These are phyloP conservation scores for Ceratocystis eucalypticola DNA, from an alignment of 2,329 filamentous ascomycete genomes.

Conservation along the genomic window DNA sequence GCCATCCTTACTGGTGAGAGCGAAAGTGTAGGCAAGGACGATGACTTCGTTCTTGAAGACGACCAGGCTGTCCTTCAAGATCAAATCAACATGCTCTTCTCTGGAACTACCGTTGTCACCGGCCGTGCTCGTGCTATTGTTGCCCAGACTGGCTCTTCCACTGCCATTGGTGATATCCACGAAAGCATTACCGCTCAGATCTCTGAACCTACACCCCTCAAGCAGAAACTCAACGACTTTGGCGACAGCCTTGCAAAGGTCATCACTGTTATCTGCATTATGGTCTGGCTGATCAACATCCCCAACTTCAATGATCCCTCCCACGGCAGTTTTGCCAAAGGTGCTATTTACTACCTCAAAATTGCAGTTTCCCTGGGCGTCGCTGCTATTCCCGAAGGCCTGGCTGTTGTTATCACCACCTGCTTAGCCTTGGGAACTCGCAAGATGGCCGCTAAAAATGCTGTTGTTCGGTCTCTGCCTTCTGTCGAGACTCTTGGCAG, in stretches of 20 bases:
- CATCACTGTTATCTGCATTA: constrained; percentile 88
- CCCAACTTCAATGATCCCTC: constrained; percentile 91
- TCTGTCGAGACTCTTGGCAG: constrained; percentile 96
- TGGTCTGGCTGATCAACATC: constrained; percentile 98
- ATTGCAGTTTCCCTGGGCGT: constrained; percentile 97
- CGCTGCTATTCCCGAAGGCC: constrained; percentile 90
- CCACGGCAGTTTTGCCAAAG: constrained; percentile 88
- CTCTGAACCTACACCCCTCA: constrained; percentile 88
- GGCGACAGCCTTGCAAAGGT: constrained; percentile 94
- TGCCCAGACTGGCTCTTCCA: constrained; percentile 74
- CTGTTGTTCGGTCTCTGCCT: constrained; percentile 86
- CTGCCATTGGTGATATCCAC: constrained; percentile 96
- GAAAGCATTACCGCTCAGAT: constrained; percentile 98
- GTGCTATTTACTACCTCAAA: constrained; percentile 98
- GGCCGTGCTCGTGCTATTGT: constrained; percentile 87
- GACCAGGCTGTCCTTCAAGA: constrained; percentile 87
- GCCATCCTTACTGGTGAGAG: constrained; percentile 95
- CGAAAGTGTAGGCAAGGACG: constrained; percentile 87
- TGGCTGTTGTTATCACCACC: constrained; percentile 97
- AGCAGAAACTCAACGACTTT: constrained; percentile 98
- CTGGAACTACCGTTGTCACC: constrained; percentile 90
- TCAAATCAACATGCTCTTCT: constrained; percentile 95
- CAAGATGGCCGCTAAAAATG: constrained; percentile 98
- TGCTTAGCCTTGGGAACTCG: constrained; percentile 90
- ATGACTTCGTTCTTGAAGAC: constrained; percentile 52